phyloP scores from a whole-genome alignment of 208 protist genomes.

The Trypanosoma cruzi region DNA sequence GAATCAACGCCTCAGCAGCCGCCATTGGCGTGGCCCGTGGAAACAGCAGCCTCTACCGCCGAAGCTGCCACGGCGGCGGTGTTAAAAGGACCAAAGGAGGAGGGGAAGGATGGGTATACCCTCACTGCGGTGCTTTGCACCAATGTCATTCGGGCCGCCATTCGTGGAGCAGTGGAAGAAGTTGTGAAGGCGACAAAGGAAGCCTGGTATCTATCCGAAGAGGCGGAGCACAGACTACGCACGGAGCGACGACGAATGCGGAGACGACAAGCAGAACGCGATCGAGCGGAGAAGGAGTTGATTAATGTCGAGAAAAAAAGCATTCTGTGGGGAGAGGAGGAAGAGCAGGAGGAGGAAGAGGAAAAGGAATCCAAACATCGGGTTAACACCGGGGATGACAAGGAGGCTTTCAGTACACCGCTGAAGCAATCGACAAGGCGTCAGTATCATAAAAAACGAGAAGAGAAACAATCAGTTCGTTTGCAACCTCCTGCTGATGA shows the following conservation, averaged over 20 bases:
- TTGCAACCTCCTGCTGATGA: constrained; percentile 26
- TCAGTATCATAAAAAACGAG: not conserved
- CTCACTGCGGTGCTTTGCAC: constrained; percentile 17
- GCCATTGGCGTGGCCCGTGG: not conserved
- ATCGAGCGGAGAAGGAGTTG: constrained; percentile 30
- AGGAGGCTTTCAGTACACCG: not conserved
- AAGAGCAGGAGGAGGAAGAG: not conserved
- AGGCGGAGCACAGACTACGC: constrained; percentile 35
- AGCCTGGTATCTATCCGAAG: constrained; percentile 33
- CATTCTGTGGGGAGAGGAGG: not conserved
- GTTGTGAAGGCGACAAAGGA: constrained; percentile 47
- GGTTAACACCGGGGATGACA: not conserved
- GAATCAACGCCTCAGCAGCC: not conserved
- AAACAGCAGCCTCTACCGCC: not conserved
- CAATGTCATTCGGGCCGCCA: constrained; percentile 52
- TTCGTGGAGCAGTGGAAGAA: constrained; percentile 67
- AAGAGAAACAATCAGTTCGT: not conserved
- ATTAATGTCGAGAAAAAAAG: constrained; percentile 13
- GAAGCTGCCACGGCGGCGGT: constrained; percentile 10
- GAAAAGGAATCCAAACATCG: not conserved
- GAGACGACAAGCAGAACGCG: constrained; percentile 23
- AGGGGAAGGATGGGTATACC: not conserved
- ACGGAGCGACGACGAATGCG: constrained; percentile 41
- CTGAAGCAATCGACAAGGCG: not conserved
- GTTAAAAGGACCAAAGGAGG: not conserved